Evolutionary conservation across 1,139 yeast genomes (phyloP).

Genomic region (Suhomyces maxii): DNA sequence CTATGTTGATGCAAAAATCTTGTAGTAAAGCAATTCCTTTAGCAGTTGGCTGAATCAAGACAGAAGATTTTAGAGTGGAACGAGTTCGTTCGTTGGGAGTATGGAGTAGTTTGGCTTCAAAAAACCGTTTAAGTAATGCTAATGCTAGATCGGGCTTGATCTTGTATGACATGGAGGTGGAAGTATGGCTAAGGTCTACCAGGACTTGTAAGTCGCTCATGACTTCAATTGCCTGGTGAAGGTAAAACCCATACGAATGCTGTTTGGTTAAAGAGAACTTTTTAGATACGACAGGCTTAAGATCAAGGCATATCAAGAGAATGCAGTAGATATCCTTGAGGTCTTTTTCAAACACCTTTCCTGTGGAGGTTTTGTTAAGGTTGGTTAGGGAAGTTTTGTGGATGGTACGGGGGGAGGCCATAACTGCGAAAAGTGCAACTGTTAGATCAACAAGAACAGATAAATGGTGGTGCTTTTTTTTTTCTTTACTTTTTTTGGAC

Average conservation of each 20-base stretch:
- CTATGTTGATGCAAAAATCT: conserved; percentile 58
- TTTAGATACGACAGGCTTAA: conserved; percentile 20
- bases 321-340: conserved; percentile 58
- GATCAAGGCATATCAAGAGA: conserved; percentile 48
- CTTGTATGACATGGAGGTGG: conserved; percentile 60
- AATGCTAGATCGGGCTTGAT: conserved; percentile 55
- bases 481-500: too few relatives aligned
- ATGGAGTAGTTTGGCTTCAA: conserved; percentile 69
- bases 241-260: conserved; percentile 55
- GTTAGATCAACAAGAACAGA: too few relatives aligned
- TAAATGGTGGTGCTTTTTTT: too few relatives aligned
- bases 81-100: conserved; percentile 75
- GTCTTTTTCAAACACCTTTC: conserved; percentile 55
- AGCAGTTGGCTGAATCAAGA: conserved; percentile 79
- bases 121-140: conserved; percentile 54
- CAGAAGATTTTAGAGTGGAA: conserved; percentile 39
- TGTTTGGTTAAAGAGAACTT: conserved; percentile 17
- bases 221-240: conserved; percentile 49
- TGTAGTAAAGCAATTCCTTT: conserved; percentile 79
- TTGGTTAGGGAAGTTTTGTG: conserved; percentile 45
- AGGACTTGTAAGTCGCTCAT: conserved; percentile 53
- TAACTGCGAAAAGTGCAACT: too few relatives aligned
- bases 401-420: conserved; percentile 19
- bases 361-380: conserved; percentile 51
- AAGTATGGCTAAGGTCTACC: conserved; percentile 50